phyloP scores from a whole-genome alignment of 495 filamentous ascomycete species.

The Trichoderma virens region DNA sequence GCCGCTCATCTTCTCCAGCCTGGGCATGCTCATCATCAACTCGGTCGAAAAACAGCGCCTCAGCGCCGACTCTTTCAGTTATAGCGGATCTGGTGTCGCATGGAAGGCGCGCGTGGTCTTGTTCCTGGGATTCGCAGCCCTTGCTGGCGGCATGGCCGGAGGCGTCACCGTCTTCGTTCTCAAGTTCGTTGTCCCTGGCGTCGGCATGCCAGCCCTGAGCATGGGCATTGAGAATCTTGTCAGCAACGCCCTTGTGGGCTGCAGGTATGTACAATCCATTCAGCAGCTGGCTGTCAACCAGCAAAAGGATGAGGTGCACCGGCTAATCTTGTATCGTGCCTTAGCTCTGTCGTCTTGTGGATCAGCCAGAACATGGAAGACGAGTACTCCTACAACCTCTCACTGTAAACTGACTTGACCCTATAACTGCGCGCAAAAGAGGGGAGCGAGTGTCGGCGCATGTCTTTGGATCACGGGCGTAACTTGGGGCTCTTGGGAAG shows the following conservation, averaged over 20 bases:
- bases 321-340: constrained; percentile 10
- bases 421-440: not conserved
- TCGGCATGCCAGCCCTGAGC: constrained; percentile 74
- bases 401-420: constrained; percentile 47
- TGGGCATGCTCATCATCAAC: constrained; percentile 99
- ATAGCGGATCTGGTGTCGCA: constrained; percentile 77
- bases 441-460: not conserved
- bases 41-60: constrained; percentile 89
- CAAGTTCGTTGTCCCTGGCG: constrained; percentile 76
- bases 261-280: constrained; percentile 53
- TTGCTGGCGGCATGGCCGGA: constrained; percentile 92
- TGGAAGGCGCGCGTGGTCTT: constrained; percentile 96
- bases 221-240: constrained; percentile 93
- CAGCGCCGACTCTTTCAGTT: constrained; percentile 77
- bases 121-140: constrained; percentile 88
- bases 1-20: constrained; percentile 83
- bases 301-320: not conserved
- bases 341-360: constrained; percentile 84
- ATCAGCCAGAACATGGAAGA: constrained; percentile 98
- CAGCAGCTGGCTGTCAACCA: not conserved
- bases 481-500: not conserved
- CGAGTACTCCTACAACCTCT: constrained; percentile 93
- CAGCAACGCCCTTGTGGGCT: constrained; percentile 77
- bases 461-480: constrained; percentile 9
- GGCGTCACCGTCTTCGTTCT: constrained; percentile 84